Evolutionary conservation across 257 asterid species (phyloP).

Genomic region (Solanum dulcamara): DNA sequence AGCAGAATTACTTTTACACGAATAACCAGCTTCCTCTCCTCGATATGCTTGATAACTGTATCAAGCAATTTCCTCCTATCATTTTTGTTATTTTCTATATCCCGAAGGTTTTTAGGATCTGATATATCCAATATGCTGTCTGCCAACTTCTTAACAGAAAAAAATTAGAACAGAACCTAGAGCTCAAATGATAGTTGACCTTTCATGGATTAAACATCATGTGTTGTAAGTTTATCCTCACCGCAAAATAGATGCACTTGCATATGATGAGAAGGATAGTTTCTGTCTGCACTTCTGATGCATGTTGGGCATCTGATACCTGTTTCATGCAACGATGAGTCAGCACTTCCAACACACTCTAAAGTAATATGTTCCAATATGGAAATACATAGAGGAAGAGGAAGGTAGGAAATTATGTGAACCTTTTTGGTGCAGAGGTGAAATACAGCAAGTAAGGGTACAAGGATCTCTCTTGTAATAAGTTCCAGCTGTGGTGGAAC

Average conservation of each 20-base stretch:
- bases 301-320: slow-evolving; percentile 2
- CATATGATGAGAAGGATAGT: slow-evolving; percentile 12
- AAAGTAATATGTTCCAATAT: not conserved
- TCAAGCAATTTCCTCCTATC: not conserved
- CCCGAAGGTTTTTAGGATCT: not conserved
- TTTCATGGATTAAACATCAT: not conserved
- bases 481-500: slow-evolving; percentile 35
- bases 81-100: not conserved
- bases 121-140: not conserved
- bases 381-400: not conserved
- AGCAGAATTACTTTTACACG: not conserved
- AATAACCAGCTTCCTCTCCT: not conserved
- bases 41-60: not conserved
- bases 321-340: slow-evolving; percentile 1
- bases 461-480: slow-evolving; percentile 27
- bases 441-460: slow-evolving; percentile 27
- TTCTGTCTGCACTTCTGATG: slow-evolving; percentile 13
- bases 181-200: not conserved
- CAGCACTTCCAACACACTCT: not conserved
- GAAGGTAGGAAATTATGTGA: not conserved
- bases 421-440: slow-evolving; percentile 21
- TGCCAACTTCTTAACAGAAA: not conserved
- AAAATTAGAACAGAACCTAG: not conserved
- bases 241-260: slow-evolving; percentile 33
- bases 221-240: slow-evolving; percentile 4